These are phyloP conservation scores for Curvularia hawaiiensis DNA, from an alignment of 2,329 filamentous ascomycete genomes.

Conservation along the genomic window DNA sequence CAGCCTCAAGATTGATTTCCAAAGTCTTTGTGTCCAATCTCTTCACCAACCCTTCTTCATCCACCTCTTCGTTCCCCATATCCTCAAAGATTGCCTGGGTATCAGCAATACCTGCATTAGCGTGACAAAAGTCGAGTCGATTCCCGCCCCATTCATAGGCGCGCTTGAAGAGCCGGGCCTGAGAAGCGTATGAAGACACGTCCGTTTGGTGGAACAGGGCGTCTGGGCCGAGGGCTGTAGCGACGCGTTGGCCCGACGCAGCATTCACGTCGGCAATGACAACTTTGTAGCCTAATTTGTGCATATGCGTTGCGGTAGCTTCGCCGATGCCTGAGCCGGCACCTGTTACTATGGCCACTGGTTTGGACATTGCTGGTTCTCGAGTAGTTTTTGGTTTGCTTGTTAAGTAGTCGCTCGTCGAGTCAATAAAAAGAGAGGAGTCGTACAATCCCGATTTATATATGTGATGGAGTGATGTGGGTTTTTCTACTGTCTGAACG, in stretches of 20 bases:
- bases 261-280: slow-evolving; percentile 54
- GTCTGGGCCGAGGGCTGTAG: slow-evolving; percentile 32
- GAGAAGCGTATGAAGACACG: slow-evolving; percentile 48
- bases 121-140: slow-evolving; percentile 50
- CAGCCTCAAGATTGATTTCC: slow-evolving; percentile 49
- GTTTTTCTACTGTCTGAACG: neutral
- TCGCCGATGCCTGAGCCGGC: slow-evolving; percentile 54
- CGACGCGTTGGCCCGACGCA: slow-evolving; percentile 31
- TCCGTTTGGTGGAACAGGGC: slow-evolving; percentile 48
- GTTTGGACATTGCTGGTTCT: slow-evolving; percentile 39
- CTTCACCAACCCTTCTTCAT: slow-evolving; percentile 45
- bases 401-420: neutral
- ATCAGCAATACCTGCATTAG: slow-evolving; percentile 53
- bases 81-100: slow-evolving; percentile 46
- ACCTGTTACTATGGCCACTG: slow-evolving; percentile 54
- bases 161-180: slow-evolving; percentile 47
- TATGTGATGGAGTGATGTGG: neutral
- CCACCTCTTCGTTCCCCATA: slow-evolving; percentile 35
- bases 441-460: neutral
- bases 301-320: slow-evolving; percentile 50
- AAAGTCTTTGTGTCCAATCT: slow-evolving; percentile 47
- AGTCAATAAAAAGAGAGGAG: neutral
- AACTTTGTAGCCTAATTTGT: slow-evolving; percentile 48
- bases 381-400: neutral
- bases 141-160: slow-evolving; percentile 51